Conservation (phyloP, 352 stramenopile genomes). For the Phytophthora constricta region DNA sequence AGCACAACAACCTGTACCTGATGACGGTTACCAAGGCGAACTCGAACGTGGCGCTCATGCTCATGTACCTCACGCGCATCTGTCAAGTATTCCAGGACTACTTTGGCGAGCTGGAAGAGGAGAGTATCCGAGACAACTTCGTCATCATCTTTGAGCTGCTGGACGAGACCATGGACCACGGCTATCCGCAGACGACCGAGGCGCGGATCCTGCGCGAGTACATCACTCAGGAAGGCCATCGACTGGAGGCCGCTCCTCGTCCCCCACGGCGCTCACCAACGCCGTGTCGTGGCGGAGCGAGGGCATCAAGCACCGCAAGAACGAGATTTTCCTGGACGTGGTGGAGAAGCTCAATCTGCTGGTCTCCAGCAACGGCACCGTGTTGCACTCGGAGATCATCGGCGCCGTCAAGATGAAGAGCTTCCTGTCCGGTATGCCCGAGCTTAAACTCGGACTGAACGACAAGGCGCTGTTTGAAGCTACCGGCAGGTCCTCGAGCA, state of each 20-base stretch:
- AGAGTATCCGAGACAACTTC: constrained; percentile 99
- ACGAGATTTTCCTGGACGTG: constrained; percentile 99
- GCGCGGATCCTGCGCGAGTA: constrained; percentile 93
- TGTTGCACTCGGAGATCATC: constrained; percentile 98
- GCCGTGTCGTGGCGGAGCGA: constrained; percentile 99
- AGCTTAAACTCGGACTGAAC: constrained; percentile 99
- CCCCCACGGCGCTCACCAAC: constrained; percentile 97
- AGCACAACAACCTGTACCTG: constrained; percentile 99
- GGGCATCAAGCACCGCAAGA: constrained; percentile 99
- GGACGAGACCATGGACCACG: constrained; percentile 99
- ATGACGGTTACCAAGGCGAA: constrained; percentile 99
- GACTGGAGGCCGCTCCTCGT: constrained; percentile 92
- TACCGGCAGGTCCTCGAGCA: constrained; percentile 86
- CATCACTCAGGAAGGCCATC: constrained; percentile 98
- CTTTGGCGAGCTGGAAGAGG: constrained; percentile 99
- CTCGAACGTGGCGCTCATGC: constrained; percentile 97
- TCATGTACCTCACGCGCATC: constrained; percentile 94
- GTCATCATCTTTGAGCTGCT: constrained; percentile 99
- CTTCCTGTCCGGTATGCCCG: constrained; percentile 99
- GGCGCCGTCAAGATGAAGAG: constrained; percentile 98
- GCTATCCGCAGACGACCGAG: constrained; percentile 96
- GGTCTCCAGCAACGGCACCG: constrained; percentile 97
- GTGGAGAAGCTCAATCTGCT: constrained; percentile 98
- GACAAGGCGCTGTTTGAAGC: constrained; percentile 99
- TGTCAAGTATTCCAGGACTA: constrained; percentile 99